phyloP scores from a whole-genome alignment of 352 stramenopile genomes.

The Phytophthora syringae region DNA sequence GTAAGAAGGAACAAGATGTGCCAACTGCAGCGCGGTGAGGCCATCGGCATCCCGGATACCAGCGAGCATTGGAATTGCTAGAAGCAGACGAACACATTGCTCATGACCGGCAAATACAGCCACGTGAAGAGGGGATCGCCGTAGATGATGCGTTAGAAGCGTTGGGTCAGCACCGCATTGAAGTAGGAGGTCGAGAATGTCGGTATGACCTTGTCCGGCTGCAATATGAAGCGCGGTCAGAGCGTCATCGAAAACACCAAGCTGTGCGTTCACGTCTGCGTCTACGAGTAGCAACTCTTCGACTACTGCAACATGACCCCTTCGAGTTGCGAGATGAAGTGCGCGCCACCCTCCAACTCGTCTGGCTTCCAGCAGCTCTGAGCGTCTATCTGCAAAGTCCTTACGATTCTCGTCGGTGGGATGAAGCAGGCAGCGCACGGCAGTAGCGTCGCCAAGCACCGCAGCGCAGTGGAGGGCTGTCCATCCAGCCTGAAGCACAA shows the following conservation, averaged over 20 bases:
- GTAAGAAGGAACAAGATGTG: constrained; percentile 7
- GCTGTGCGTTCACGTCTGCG: constrained; percentile 33
- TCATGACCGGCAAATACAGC: constrained; percentile 24
- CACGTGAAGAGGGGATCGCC: constrained; percentile 39
- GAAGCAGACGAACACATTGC: constrained; percentile 28
- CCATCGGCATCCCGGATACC: constrained; percentile 26
- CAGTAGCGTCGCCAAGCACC: constrained; percentile 33
- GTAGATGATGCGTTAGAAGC: constrained; percentile 24
- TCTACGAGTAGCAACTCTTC: constrained; percentile 43
- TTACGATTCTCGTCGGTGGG: background rate
- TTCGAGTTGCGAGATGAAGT: constrained; percentile 43
- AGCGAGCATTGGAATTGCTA: constrained; percentile 16
- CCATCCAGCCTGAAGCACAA: constrained; percentile 10
- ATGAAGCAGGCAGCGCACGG: constrained; percentile 30
- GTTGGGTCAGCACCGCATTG: constrained; percentile 42
- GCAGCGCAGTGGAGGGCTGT: constrained; percentile 49
- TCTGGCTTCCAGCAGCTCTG: constrained; percentile 12
- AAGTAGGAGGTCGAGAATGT: constrained; percentile 43
- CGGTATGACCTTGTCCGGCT: constrained; percentile 19
- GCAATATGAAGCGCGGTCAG: constrained; percentile 47
- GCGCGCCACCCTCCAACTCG: constrained; percentile 41
- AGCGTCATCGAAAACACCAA: constrained; percentile 28
- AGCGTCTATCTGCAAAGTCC: background rate
- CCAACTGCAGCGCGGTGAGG: constrained; percentile 38
- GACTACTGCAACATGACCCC: constrained; percentile 34